Conservation (phyloP, 352 stramenopile species). For the Globisporangium heterothallicum region DNA sequence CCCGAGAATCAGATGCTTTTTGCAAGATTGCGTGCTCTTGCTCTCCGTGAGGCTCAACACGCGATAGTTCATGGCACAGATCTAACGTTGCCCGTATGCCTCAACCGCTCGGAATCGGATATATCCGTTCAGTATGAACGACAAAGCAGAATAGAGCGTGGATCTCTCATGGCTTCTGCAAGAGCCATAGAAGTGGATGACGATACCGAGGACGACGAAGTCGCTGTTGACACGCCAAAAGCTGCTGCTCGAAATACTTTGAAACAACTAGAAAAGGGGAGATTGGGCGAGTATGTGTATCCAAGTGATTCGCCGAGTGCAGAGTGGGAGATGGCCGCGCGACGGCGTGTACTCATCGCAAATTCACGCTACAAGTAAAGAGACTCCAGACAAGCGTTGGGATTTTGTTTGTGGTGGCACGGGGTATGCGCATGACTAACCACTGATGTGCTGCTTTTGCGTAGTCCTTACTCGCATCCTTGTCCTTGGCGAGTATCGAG, state of each 20-base stretch:
- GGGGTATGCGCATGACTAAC: conserved; percentile 6
- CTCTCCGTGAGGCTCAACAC: conserved; percentile 33
- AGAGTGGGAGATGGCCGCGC: conserved; percentile 52
- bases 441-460: conserved; percentile 4
- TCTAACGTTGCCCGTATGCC: neutral
- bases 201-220: conserved; percentile 22
- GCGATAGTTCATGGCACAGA: neutral
- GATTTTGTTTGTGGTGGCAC: too few species aligned
- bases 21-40: conserved; percentile 44
- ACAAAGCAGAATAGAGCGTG: conserved; percentile 27
- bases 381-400: too few species aligned
- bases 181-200: conserved; percentile 20
- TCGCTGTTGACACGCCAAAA: conserved; percentile 2
- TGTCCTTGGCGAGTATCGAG: conserved; percentile 66
- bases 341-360: conserved; percentile 61
- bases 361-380: conserved; percentile 63
- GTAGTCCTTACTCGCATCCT: conserved; percentile 63
- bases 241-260: conserved; percentile 30
- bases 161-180: conserved; percentile 27
- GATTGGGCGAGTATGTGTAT: conserved; percentile 62
- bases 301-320: conserved; percentile 48
- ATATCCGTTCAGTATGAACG: conserved; percentile 34
- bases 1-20: conserved; percentile 67
- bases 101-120: conserved; percentile 30
- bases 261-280: conserved; percentile 52